These are phyloP conservation scores for Arthrinium phaeospermum DNA, from an alignment of 2,329 filamentous ascomycete genomes.

Conservation along the genomic window DNA sequence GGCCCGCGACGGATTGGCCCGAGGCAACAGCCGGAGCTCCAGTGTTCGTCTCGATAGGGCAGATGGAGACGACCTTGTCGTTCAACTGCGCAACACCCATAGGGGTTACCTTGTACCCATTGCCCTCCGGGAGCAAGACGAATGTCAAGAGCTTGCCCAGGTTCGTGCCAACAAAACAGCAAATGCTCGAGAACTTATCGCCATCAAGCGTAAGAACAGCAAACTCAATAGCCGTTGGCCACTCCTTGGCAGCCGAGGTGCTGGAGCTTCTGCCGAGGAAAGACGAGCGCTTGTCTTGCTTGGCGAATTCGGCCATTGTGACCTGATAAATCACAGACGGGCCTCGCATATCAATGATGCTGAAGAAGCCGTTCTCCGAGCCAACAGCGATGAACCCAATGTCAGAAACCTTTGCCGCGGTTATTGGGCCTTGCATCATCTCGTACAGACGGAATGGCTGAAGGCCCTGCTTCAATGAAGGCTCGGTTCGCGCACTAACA, in stretches of 20 bases:
- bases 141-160: conserved; percentile 85
- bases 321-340: conserved; percentile 82
- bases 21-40: conserved; percentile 79
- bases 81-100: conserved; percentile 72
- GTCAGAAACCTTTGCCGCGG: conserved; percentile 82
- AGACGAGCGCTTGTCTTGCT: conserved; percentile 76
- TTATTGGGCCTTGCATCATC: conserved; percentile 82
- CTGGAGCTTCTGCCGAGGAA: conserved; percentile 66
- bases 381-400: conserved; percentile 90
- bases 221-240: conserved; percentile 84
- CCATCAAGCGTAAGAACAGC: conserved; percentile 91
- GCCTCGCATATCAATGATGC: conserved; percentile 85
- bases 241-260: conserved; percentile 64
- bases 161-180: conserved; percentile 89
- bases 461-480: conserved; percentile 76
- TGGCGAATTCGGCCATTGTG: conserved; percentile 74
- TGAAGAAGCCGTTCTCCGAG: conserved; percentile 81
- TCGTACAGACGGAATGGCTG: conserved; percentile 82
- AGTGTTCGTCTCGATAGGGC: conserved; percentile 78
- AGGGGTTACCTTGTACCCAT: conserved; percentile 74
- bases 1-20: conserved; percentile 73
- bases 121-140: conserved; percentile 80
- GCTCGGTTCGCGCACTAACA: conserved; percentile 75
- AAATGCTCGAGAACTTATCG: conserved; percentile 95
- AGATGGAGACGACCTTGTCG: conserved; percentile 75